A percentile compares a stretch with the other conserved stretches of the same genome.
Conservation (phyloP, 352 stramenopile genomes). For the Pythium dissotocum region DNA sequence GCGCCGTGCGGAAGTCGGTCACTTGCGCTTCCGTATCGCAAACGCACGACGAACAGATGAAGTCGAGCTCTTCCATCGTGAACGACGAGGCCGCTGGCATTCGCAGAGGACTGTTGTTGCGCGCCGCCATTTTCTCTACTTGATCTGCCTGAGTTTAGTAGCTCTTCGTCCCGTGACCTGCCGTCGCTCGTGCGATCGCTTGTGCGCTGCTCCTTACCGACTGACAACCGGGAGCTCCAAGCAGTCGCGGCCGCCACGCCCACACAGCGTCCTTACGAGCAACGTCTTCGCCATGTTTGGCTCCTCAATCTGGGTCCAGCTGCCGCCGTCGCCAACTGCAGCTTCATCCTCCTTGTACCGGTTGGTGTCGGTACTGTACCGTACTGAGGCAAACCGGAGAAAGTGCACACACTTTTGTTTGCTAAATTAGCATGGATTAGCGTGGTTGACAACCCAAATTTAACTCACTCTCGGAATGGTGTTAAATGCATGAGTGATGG, state of each 20-base stretch:
- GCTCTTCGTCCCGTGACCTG: background rate
- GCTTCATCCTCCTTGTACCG: slow-evolving; percentile 5
- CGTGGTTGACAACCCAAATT: background rate
- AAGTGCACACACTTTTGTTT: background rate
- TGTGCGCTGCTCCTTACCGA: slow-evolving; percentile 23
- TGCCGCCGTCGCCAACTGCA: background rate
- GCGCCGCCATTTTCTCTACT: slow-evolving; percentile 8
- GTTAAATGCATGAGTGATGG: slow-evolving; percentile 17
- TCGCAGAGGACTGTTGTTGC: slow-evolving; percentile 26
- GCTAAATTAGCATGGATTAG: background rate
- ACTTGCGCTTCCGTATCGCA: slow-evolving; percentile 50
- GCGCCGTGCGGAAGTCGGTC: slow-evolving; percentile 32
- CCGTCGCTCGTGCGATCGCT: background rate
- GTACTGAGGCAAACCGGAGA: background rate
- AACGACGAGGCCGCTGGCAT: slow-evolving; percentile 31
- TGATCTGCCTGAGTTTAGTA: background rate
- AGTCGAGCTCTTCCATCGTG: slow-evolving; percentile 66
- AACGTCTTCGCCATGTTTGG: background rate
- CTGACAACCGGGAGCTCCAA: background rate
- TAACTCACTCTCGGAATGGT: slow-evolving; percentile 1
- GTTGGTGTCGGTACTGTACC: slow-evolving; percentile 5
- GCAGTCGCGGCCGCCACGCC: background rate
- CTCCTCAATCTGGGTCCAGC: background rate
- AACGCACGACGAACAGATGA: slow-evolving; percentile 55
- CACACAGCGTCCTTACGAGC: background rate